phyloP scores from a whole-genome alignment of 176 grass and related monocot genomes.

The Aegilops tauschii region DNA sequence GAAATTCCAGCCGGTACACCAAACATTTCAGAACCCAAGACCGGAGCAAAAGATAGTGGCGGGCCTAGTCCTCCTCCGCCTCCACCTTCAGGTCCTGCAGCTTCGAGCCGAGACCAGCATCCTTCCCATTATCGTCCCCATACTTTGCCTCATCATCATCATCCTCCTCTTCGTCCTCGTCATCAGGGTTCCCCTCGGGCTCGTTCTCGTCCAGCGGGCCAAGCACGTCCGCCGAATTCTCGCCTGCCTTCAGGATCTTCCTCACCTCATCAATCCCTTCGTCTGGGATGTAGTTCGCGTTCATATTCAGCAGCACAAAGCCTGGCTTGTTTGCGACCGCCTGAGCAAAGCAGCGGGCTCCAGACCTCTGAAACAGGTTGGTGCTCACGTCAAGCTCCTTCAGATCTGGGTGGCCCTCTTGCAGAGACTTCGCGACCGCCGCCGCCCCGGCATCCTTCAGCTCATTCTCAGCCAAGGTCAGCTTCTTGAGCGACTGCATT shows the following conservation, averaged over 20 bases:
- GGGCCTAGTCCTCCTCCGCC: not conserved
- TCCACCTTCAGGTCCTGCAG: constrained; percentile 59
- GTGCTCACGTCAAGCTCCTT: constrained; percentile 2
- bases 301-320: not conserved
- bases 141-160: constrained; percentile 36
- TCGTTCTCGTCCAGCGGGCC: not conserved
- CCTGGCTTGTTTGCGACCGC: not conserved
- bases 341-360: not conserved
- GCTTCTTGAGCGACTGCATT: constrained; percentile 8
- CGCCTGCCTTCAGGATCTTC: not conserved
- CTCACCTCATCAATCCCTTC: not conserved
- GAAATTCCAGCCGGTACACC: not conserved
- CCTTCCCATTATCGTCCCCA: constrained; percentile 16
- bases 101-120: constrained; percentile 44
- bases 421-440: not conserved
- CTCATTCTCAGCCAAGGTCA: not conserved
- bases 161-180: not conserved
- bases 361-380: not conserved
- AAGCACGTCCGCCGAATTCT: not conserved
- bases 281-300: not conserved
- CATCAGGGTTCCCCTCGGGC: not conserved
- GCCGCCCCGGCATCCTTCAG: not conserved
- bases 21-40: no score
- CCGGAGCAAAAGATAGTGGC: not conserved
- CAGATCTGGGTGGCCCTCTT: not conserved